Base-by-base conservation (phyloP, 495 filamentous ascomycete genomes). In the Talaromyces proteolyticus region DNA sequence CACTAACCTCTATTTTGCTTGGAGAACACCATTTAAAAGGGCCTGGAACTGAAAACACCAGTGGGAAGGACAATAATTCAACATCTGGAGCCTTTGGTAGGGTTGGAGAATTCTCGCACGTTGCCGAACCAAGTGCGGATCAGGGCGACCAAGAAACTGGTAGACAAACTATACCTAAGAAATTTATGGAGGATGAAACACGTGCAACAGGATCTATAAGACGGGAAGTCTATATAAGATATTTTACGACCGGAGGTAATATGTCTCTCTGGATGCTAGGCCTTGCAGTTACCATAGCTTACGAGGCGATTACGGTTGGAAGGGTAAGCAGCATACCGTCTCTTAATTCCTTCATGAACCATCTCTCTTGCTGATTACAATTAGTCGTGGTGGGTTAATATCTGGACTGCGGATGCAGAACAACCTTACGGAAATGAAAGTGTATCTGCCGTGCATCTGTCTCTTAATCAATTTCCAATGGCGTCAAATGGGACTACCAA, bases 121-220 rank as follows among this genome's bases (percentile, higher is more conserved):
- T n/a, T n/a, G n/a, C n/a, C n/a, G n/a, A n/a, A n/a, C n/a, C n/a
- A n/a, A n/a, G n/a, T n/a, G n/a, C n/a, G n/a, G n/a, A n/a, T n/a
- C n/a, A n/a, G n/a, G n/a, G n/a, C n/a, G n/a, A n/a, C 7, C 41
- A 47, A 16, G 20, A 52, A 1, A 52, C 40, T 8, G n/a, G 14
- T 14, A 8, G 29, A 14, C 8, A 25, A 62, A 39, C 56, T 25
- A 66, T 43, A 57, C 72, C 81, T 4, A 87, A 81, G 56, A 79
- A 81, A 57, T 92, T 91, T 51, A 76, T 86, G 37, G 81, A 88
- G 55, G 87, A 89, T 2, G 89, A 94, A 56, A 74, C 68, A 17
- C 69, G 81, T 52, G 85, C 88, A 53, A 69, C 71, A 24, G 89
- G 89, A 3, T 68, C 77, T 11, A 77, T 94, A 18, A 80, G 77